Evolutionary conservation across 371 early-diverging fungal genomes (phyloP), one percentile per base, ranked within the genome.

Genomic region (Circinella minor): DNA sequence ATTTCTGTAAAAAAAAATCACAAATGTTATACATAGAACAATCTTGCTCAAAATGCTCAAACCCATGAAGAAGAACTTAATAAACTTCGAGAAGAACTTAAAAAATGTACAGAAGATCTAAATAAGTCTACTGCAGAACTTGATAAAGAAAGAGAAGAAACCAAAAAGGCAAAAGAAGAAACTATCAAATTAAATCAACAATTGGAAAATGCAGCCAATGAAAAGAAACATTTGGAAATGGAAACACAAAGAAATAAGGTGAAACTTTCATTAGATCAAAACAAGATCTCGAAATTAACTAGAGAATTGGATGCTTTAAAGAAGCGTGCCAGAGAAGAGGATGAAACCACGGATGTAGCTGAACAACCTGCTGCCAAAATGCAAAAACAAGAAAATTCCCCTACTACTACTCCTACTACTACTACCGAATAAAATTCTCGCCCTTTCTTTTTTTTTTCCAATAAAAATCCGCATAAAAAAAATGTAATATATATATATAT

Each of bases 41-140:
- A 0, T 51, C 47, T 47, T 9, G 47, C 47, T 15, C 47, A 47
- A 47, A 15, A 9, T 3, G 17, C 8, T 5, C 11, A 57, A n/a
- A 10, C 1, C 9, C n/a, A n/a, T 27, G 57, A 57, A 57, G 57
- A 18, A 14, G n/a, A 18, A 5, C 6, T 57, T 1, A 57, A 34
- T 1, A 34, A 57, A 7, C 57, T 57, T 57, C 51, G 51, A n/a
- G 57, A 57, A 57, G 57, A 57, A 57, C 57, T 51, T 8, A 51
- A 51, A 15, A 51, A 8, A 3, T 51, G 14, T 4, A 51, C 51
- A 5, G 51, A 51, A 51, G 15, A 51, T 51, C 15, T 51, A 1
- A 51, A 51, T n/a, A 51, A 51, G 7, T 51, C 51, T 5, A 51
- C 51, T 13, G 14, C 8, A n/a, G 51, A 57, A 14, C 36, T 57